Evolutionary conservation across 352 stramenopile species (phyloP), one percentile per base, ranked within the genome.

Genomic region (Globisporangium apiculatum): DNA sequence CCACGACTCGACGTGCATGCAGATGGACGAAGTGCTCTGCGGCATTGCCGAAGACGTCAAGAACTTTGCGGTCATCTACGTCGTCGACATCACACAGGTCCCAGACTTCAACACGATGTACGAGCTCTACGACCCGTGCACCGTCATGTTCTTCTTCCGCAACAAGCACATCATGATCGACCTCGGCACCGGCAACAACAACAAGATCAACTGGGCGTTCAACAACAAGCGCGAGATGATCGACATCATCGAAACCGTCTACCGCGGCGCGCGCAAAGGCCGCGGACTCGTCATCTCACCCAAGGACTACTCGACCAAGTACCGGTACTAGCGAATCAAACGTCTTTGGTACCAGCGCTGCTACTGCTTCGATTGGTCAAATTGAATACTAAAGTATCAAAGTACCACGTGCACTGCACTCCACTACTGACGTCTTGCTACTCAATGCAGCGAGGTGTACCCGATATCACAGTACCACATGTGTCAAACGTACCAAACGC

Each of bases 121-220:
- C 77, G 97, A 99, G 80, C 85, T 99, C 8, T 99, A 98, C 73
- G 97, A 99, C 71, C 91, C 92, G 24, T 99, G 96, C 72, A 99
- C 95, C 7, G 96, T 98, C 65, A 99, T 99, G 97, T 99, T 99
- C 71, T 99, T 99, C 77, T 99, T 98, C 84, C 87, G 97, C 48
- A 99, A 99, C 80, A 99, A 99, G 76, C 97, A 99, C 74, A 99
- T 99, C 61, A 99, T 99, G 97, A 97, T 99, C 53, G 97, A 99
- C 82, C 70, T 99, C 36, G 97, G 97, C 53, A 99, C 97, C 47
- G 97, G 97, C 62, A 99, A 99, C 81, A 99, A 99, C 79, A 99
- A 99, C 83, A 99, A 99, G 77, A 99, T 99, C 72, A 99, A 99
- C 75, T 99, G 94, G 95, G 93, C 96, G 36, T 95, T 93, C 65